phyloP scores from a whole-genome alignment of 345 rosid species.

The Brassica incana region DNA sequence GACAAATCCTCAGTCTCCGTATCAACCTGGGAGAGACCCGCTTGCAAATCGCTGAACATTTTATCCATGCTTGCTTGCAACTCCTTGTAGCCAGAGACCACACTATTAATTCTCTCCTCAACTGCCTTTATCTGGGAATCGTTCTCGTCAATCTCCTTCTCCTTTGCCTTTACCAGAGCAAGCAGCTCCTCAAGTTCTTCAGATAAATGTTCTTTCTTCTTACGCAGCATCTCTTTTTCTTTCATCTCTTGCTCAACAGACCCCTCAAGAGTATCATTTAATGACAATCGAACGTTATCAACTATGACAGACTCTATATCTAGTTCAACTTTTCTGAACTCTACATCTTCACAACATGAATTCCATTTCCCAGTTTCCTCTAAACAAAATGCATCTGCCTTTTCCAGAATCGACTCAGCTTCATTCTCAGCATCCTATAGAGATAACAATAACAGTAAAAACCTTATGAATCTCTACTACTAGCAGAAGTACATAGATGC shows the following conservation, averaged over 20 bases:
- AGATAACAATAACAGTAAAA: background rate
- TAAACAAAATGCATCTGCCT: constrained; percentile 46
- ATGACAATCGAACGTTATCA: constrained; percentile 49
- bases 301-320: constrained; percentile 63
- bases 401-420: constrained; percentile 52
- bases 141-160: constrained; percentile 65
- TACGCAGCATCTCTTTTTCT: constrained; percentile 53
- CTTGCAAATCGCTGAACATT: constrained; percentile 49
- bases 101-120: constrained; percentile 55
- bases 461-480: background rate
- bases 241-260: constrained; percentile 54
- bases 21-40: constrained; percentile 49
- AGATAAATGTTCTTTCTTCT: constrained; percentile 52
- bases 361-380: constrained; percentile 62
- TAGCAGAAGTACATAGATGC: too few species aligned
- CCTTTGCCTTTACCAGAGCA: constrained; percentile 67
- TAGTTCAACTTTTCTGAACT: constrained; percentile 61
- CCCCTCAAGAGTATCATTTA: constrained; percentile 53
- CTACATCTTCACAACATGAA: constrained; percentile 61
- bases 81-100: constrained; percentile 61
- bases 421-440: constrained; percentile 59
- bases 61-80: constrained; percentile 52
- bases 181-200: constrained; percentile 64
- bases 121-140: constrained; percentile 54
- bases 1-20: constrained; percentile 50